Conservation (phyloP, 805 yeast species). For the Saturnispora diversa region DNA sequence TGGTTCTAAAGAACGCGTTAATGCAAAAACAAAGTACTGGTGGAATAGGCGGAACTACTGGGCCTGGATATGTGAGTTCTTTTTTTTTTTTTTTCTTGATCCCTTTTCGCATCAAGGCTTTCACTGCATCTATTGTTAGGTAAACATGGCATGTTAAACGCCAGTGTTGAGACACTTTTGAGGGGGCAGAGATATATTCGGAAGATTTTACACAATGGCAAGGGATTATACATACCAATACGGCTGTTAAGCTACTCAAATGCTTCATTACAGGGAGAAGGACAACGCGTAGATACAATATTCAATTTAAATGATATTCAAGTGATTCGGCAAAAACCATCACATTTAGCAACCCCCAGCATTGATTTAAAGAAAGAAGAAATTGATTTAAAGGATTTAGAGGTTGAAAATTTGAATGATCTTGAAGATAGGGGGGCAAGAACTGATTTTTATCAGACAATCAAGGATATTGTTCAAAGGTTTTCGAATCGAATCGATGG, state of each 20-base stretch:
- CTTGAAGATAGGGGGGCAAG: slow-evolving; percentile 13
- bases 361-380: too few relatives aligned
- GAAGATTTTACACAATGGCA: too few relatives aligned
- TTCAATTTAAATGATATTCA: slow-evolving; percentile 3
- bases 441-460: slow-evolving; percentile 27
- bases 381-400: not conserved
- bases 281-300: not conserved
- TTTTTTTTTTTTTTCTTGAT: not conserved
- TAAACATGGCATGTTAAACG: not conserved
- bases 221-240: too few relatives aligned
- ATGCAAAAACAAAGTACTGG: too few relatives aligned
- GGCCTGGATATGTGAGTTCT: not conserved
- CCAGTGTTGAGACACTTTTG: not conserved
- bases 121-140: too few relatives aligned
- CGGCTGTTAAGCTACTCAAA: not conserved
- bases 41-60: too few relatives aligned
- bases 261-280: not conserved
- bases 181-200: not conserved
- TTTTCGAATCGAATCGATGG: slow-evolving; percentile 20
- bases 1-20: too few relatives aligned
- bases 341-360: too few relatives aligned
- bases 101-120: too few relatives aligned
- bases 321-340: not conserved
- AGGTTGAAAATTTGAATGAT: not conserved
- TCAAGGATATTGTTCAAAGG: slow-evolving; percentile 24